phyloP scores from a whole-genome alignment of 306 rosid species.

The Corylus americana region DNA sequence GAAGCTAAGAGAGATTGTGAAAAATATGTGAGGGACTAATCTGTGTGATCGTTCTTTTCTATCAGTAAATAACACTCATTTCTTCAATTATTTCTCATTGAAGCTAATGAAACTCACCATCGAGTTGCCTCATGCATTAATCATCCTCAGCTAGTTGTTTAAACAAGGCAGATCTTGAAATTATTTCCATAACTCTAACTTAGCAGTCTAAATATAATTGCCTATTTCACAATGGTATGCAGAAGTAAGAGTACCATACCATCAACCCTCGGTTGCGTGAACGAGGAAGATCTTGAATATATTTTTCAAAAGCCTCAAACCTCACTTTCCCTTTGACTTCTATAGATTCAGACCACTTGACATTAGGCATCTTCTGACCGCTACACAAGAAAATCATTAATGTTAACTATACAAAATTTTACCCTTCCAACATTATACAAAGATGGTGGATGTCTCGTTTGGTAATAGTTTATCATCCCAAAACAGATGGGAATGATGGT shows the following conservation, averaged over 20 bases:
- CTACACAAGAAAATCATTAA: slow-evolving; percentile 20
- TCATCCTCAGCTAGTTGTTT: neutral
- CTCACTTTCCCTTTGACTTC: slow-evolving; percentile 38
- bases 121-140: neutral
- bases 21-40: neutral
- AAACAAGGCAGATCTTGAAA: neutral
- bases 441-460: neutral
- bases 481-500: neutral
- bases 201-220: neutral
- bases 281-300: slow-evolving; percentile 35
- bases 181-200: neutral
- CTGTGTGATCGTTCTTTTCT: neutral
- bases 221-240: neutral
- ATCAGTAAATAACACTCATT: neutral
- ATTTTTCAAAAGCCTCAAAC: slow-evolving; percentile 30
- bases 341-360: slow-evolving; percentile 28
- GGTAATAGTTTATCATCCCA: neutral
- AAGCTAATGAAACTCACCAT: neutral
- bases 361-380: slow-evolving; percentile 30
- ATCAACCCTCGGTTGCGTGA: slow-evolving; percentile 27
- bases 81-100: neutral
- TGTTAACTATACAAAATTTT: neutral
- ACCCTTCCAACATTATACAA: neutral
- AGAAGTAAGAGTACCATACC: slow-evolving; percentile 22
- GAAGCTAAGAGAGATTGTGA: neutral